Conservation (phyloP, 225 moss, liverwort and hornwort genomes). For the Polytrichum commune region DNA sequence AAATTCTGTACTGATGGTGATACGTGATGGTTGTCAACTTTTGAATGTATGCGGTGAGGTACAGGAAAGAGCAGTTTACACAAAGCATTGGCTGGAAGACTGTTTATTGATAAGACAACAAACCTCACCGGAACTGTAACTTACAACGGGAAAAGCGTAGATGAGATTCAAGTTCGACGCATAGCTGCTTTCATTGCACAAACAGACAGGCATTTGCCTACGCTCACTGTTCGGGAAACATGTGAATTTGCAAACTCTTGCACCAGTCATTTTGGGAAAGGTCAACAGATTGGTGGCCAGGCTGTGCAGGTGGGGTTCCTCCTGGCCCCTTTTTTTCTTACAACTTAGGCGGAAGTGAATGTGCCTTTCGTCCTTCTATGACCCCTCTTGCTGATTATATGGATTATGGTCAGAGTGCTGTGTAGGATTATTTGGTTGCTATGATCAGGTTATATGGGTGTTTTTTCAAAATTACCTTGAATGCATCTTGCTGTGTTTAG, state of each 20-base stretch:
- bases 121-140: conserved; percentile 52
- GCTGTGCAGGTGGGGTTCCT: conserved; percentile 22
- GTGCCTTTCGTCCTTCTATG: background rate
- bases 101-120: conserved; percentile 41
- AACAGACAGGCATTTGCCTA: conserved; percentile 68
- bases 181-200: conserved; percentile 78
- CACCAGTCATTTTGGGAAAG: conserved; percentile 45
- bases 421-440: no score
- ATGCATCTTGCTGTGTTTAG: no score
- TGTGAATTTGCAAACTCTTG: conserved; percentile 74
- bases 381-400: no score
- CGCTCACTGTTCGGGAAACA: conserved; percentile 70
- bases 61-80: conserved; percentile 81
- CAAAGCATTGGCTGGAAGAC: conserved; percentile 74
- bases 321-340: no score
- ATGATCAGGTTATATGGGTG: no score
- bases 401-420: no score
- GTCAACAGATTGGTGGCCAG: conserved; percentile 17
- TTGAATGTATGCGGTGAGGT: conserved; percentile 5
- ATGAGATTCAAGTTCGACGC: conserved; percentile 65
- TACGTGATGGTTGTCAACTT: background rate
- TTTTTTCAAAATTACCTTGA: no score
- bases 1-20: no score
- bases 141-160: conserved; percentile 58
- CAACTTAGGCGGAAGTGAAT: background rate